A percentile compares a stretch with the other conserved stretches of the same genome.
phyloP scores from a whole-genome alignment of 768 basidiomycete species.

The Collybiopsis luxurians region DNA sequence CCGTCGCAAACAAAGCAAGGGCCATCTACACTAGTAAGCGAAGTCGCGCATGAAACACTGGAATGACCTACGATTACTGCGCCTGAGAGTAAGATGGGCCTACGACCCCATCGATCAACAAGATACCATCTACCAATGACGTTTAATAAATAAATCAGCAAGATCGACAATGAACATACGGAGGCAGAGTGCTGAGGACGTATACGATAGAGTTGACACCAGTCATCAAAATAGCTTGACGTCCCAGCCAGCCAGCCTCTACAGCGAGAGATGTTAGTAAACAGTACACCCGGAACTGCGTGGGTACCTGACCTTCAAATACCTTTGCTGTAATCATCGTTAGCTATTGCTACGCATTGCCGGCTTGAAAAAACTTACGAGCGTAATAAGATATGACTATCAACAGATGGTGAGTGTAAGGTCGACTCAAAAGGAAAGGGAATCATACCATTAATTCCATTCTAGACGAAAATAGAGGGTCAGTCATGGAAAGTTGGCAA shows the following conservation, averaged over 20 bases:
- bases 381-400: constrained; percentile 93
- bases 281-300: no score
- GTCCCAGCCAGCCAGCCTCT: constrained; percentile 96
- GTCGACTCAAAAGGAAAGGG: constrained; percentile 1
- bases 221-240: constrained; percentile 93
- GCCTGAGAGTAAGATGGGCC: constrained; percentile 83
- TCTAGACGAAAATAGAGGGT: constrained; percentile 47
- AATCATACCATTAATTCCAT: constrained; percentile 84
- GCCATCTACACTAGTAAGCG: constrained; percentile 60
- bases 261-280: constrained; percentile 12
- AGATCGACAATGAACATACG: constrained; percentile 45
- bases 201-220: constrained; percentile 89
- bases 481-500: no score
- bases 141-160: constrained; percentile 4
- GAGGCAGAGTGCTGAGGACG: constrained; percentile 74
- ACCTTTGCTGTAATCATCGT: constrained; percentile 59
- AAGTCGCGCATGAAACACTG: neutral
- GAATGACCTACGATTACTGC: constrained; percentile 62
- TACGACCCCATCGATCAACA: constrained; percentile 88
- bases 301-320: constrained; percentile 66
- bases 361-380: constrained; percentile 59
- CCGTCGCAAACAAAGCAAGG: constrained; percentile 73
- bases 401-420: constrained; percentile 2
- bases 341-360: neutral
- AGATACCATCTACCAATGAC: constrained; percentile 79